Base-by-base conservation (phyloP, 1,284 basidiomycete species). In the Fomitiporia mediterranea region DNA sequence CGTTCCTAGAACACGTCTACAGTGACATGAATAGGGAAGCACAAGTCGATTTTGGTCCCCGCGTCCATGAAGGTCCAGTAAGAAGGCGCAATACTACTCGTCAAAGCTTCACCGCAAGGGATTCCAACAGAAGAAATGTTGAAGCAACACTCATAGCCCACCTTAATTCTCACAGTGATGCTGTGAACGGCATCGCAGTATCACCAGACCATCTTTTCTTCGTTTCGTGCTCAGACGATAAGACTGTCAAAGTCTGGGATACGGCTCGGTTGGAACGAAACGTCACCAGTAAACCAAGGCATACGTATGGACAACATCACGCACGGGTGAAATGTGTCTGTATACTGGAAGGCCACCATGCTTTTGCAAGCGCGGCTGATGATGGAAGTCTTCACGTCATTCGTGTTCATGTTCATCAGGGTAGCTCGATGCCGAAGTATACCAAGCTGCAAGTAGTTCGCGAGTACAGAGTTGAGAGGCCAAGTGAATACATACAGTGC, bases 181-280 rank as follows among this genome's bases (percentile, higher is more conserved):
- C 83, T 0, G 77, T 99, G 58, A 93, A 88, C 0, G 81, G 84
- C 1, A 75, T 99, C 15, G 87, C 88, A 0, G 90, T 96, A 8
- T 89, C 96, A 1, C 93, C 94, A 0, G 97, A 99, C 67, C 93
- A 97, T 61, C 73, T 86, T 61, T 99, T 98, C 76, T 98, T 99
- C 64, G 87, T 93, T 1, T 90, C 94, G 0, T 82, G 86, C 0
- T 95, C 93, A 1, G 84, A 90, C 61, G 94, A 97, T 66, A 85
- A 86, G 61, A 87, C 84, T 0, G 80, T 95, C 60, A 89, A 91
- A 66, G 77, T 92, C 4, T 93, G 90, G 91, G 91, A 93, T 65
- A 82, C 87, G 0, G 82, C 86, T 4, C 77, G 88, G 7, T 70
- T 93, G 35, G 91, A 92, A 64, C 80, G 89, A 60, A 91, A 88